Evolutionary conservation across 345 rosid genomes (phyloP), one percentile per base, ranked within the genome.

Genomic region (Punica granatum): DNA sequence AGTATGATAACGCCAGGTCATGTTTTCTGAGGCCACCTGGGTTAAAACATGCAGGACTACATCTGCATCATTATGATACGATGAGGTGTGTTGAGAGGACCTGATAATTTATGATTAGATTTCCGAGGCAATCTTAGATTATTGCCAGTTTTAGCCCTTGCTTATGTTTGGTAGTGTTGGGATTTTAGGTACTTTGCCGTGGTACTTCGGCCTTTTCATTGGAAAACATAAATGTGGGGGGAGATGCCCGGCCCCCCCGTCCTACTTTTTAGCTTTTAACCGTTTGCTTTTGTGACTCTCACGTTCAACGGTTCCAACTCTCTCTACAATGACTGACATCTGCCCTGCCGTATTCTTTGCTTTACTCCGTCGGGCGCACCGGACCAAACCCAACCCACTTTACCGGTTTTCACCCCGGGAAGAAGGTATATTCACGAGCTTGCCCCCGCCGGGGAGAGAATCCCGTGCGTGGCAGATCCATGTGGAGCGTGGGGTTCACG

Each of bases 131-230:
- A 48, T 48, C 19, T n/a, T 48, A 18, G 21, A 18, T 13, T 48
- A 19, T 48, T 48, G 19, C 54, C 54, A 18, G 9, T 48, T 48
- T 48, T 48, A 48, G 54, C 54, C 54, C 54, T 48, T 19, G 54
- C 54, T 48, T 48, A 18, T 18, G 54, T n/a, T 18, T 48, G 48
- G 25, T n/a, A 48, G 25, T 6, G 7, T 48, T 21, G 34, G 53
- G 25, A 25, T 18, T 56, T 30, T 63, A 37, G 18, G 71, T 73
- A 61, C 68, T 49, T 49, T 49, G 67, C 68, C 68, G 76, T 68
- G 76, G 69, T 73, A 68, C 72, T 73, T 68, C 56, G 2, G 68
- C 43, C 54, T 18, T 49, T 41, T 51, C 30, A n/a, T 51, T 23
- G 16, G n/a, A 51, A n/a, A n/a, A n/a, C n/a, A n/a, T n/a, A n/a